Evolutionary conservation across 139 green algal genomes (phyloP).

Genomic region (Zygnema cylindricum): DNA sequence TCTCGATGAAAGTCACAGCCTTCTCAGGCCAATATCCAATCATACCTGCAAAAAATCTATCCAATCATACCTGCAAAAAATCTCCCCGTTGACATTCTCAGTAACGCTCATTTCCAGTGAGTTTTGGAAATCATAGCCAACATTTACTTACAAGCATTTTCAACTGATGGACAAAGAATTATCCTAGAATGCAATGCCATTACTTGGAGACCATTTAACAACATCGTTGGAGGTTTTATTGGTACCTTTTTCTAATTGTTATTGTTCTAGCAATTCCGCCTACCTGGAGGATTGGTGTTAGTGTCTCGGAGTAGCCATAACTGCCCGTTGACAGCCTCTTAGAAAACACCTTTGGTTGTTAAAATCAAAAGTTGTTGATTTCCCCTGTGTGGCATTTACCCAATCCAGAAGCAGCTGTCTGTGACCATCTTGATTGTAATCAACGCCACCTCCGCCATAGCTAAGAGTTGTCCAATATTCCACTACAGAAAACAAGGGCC

Average conservation of each 20-base stretch:
- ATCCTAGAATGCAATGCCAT: too few species aligned
- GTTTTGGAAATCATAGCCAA: not conserved
- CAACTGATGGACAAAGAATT: not conserved
- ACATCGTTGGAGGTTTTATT: not conserved
- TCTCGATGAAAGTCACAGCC: constrained; percentile 96
- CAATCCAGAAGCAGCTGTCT: constrained; percentile 67
- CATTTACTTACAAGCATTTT: not conserved
- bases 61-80: not conserved
- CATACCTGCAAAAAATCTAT: constrained; percentile 40
- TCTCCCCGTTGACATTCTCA: not conserved
- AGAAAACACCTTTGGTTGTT: constrained; percentile 71
- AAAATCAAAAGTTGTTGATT: constrained; percentile 66
- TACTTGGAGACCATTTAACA: too few species aligned
- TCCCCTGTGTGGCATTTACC: constrained; percentile 50
- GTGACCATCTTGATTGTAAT: constrained; percentile 66
- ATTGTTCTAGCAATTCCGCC: too few species aligned
- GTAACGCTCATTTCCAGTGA: not conserved
- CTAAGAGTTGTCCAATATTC: constrained; percentile 9
- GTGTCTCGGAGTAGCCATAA: constrained; percentile 29
- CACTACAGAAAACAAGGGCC: not conserved
- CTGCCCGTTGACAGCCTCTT: constrained; percentile 51
- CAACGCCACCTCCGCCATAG: constrained; percentile 21
- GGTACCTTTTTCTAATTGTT: not conserved
- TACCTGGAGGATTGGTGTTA: constrained; percentile 56
- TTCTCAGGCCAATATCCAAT: constrained; percentile 71